Evolutionary conservation across 2,329 filamentous ascomycete species (phyloP), one percentile per base, ranked within the genome.

Genomic region (Hortaea werneckii): DNA sequence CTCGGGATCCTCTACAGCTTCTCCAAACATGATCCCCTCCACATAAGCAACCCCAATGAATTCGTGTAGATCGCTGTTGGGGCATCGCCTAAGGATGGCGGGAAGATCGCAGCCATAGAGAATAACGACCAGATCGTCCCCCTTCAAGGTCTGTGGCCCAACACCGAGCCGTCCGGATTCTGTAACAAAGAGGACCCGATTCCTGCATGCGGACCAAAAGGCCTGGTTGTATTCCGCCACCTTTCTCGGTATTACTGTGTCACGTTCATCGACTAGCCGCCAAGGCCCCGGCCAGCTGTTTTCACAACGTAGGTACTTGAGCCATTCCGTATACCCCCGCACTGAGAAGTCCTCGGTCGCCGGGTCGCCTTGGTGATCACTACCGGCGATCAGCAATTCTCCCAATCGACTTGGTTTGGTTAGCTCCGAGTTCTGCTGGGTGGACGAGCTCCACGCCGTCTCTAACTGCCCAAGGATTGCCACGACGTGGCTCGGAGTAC

Each of bases 11-110:
- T 43, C 13, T 6, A 40, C 6, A 34, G 37, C 37, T 26, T 40
- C 43, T 11, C 44, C 30, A 7, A 41, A 9, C 29, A 42, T 46
- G 29, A 46, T 42, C 28, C 44, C 44, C 12, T 46, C 10, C 7
- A 46, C 13, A 5, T 46, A 46, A 11, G 20, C 34, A 9, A 35
- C 9, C 6, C 38, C 39, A 9, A 37, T 10, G 20, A 46, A 27
- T 20, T 37, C 12, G 34, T 8, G 37, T 20, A 12, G 38, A 2
- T 39, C 37, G n/a, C 7, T 10, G 7, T 32, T 10, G 6, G 6
- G 37, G 20, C 26, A 28, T 7, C 8, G 29, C 8, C 43, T 13
- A 3, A 45, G 37, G 11, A 20, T 32, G 12, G 41, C 44, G 5
- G 44, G 40, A 11, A 26, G 6, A 5, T 11, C 1, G 9, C n/a